Conservation (phyloP, 2,329 filamentous ascomycete genomes). For the Dactylella cylindrospora region DNA sequence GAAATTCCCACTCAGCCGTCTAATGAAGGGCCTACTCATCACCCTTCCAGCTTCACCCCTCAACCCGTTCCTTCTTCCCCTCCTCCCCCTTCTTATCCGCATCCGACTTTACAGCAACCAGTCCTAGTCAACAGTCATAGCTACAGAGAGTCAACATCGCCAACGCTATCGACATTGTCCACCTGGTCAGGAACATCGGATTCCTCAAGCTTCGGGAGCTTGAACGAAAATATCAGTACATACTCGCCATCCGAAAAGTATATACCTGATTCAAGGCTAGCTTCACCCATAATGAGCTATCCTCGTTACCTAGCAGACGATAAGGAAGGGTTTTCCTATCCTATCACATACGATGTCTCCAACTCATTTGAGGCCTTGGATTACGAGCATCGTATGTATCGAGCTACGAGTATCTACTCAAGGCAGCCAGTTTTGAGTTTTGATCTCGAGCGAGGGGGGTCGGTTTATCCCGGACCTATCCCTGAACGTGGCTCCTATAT, state of each 20-base stretch:
- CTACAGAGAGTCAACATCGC: no score
- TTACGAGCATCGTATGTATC: conserved; percentile 31
- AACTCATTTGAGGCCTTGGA: conserved; percentile 10
- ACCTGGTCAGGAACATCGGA: background rate
- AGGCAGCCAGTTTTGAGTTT: conserved; percentile 28
- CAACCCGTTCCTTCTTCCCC: no score
- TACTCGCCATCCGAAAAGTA: no score
- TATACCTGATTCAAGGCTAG: no score
- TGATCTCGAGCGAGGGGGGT: conserved; percentile 25
- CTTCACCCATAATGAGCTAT: conserved; percentile 11
- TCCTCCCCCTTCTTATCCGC: no score
- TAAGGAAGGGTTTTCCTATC: conserved; percentile 25
- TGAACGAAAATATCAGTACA: no score
- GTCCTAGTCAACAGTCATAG: no score
- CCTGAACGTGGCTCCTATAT: conserved; percentile 15
- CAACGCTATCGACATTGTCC: background rate
- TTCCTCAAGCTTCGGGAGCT: no score
- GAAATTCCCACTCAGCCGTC: no score
- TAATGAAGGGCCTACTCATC: no score
- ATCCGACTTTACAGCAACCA: no score
- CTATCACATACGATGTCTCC: conserved; percentile 12
- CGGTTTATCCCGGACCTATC: conserved; percentile 20
- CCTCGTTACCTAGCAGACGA: conserved; percentile 14
- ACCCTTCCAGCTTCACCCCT: no score
- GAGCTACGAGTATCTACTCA: conserved; percentile 31